Evolutionary conservation across 805 yeast genomes (phyloP), one percentile per base, ranked within the genome.

Genomic region (Jamesozyma lodderae): DNA sequence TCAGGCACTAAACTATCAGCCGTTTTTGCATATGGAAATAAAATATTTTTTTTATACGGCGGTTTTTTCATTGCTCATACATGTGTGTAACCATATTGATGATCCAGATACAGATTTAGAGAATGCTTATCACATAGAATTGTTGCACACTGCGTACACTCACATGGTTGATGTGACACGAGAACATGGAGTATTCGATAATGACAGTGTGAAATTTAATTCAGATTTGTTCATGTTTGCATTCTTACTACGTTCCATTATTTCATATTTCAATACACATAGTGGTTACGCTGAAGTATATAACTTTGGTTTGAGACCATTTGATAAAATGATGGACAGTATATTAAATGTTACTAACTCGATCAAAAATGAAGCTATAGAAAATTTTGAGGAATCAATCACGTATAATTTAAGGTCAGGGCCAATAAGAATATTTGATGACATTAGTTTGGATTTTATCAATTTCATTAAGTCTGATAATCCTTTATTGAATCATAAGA

Each of bases 151-250:
- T 6, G 35, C 48, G 3, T 36, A 35, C 31, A 22, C 27, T 11
- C 36, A 33, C 28, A 32, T 45, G 19, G 16, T 36, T 4, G 35
- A 30, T 13, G 41, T 43, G n/a, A 41, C 38, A 22, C 35, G 36
- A 21, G 47, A 46, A 35, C 36, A 33, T 14, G 28, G 41, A 19
- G 35, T 46, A 13, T 36, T 44, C 31, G 52, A 49, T 20, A 52
- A 45, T 34, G n/a, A n/a, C n/a, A n/a, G n/a, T n/a, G 42, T 52
- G 24, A 53, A 55, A 41, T 57, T 59, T 57, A 52, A 49, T 24
- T 43, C 45, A 2, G 45, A 47, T 11, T 31, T 51, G 14, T 50
- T 53, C 15, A 37, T 50, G 15, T 50, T 38, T 40, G 45, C 57
- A 4, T 48, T 43, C 25, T 29, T 52, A 4, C 33, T 55, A 28